A percentile compares a stretch with the other conserved stretches of the same genome.
Conservation (phyloP, 2,329 filamentous ascomycete species). For the Fusarium luffae region DNA sequence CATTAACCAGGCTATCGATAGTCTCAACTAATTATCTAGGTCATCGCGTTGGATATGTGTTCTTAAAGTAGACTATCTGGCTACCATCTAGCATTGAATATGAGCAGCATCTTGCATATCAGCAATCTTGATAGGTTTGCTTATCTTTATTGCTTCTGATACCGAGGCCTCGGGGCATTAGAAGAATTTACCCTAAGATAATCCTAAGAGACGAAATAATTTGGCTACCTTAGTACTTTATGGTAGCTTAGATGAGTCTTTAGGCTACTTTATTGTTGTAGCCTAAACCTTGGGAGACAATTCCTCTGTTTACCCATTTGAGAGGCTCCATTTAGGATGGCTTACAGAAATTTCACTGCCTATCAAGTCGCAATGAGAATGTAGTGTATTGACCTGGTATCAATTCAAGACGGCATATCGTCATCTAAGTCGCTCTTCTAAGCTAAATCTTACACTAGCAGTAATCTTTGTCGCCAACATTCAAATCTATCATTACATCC, state of each 20-base stretch:
- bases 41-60: neutral
- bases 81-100: neutral
- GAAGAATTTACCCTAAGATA: neutral
- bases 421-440: slow-evolving; percentile 43
- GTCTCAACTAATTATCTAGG: slow-evolving; percentile 38
- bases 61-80: neutral
- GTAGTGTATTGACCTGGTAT: slow-evolving; percentile 21
- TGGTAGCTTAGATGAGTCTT: neutral
- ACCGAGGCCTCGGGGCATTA: neutral
- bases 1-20: slow-evolving; percentile 60
- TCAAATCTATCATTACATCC: slow-evolving; percentile 18
- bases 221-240: neutral
- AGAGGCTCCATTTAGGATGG: neutral
- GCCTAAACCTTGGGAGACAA: neutral
- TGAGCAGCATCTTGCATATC: neutral
- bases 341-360: neutral
- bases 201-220: neutral
- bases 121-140: neutral
- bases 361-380: neutral
- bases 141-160: too few species aligned
- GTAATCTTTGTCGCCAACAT: slow-evolving; percentile 17
- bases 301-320: neutral
- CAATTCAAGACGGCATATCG: slow-evolving; percentile 39
- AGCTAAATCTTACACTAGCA: slow-evolving; percentile 41
- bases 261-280: neutral